Evolutionary conservation across 495 filamentous ascomycete genomes (phyloP).

Genomic region (Cetradonia linearis): DNA sequence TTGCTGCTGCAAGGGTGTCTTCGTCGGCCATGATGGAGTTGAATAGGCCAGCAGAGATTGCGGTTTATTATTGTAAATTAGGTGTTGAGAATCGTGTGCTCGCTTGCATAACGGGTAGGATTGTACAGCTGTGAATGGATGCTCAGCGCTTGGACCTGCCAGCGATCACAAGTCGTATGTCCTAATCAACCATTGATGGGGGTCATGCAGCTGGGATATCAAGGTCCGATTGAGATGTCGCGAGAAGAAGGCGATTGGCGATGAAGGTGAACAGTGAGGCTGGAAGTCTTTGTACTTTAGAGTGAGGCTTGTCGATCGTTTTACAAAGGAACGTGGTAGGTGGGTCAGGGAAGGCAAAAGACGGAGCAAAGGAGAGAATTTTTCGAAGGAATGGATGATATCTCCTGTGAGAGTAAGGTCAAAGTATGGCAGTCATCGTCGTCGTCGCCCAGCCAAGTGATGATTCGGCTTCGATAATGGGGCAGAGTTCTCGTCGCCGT

Average conservation of each 20-base stretch:
- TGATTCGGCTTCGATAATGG: not conserved
- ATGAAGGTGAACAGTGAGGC: not conserved
- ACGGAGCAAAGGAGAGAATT: slow-evolving; percentile 3
- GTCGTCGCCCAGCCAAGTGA: not conserved
- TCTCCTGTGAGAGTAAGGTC: not conserved
- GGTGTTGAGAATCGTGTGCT: not conserved
- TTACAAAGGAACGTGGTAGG: slow-evolving; percentile 13
- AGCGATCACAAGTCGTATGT: slow-evolving; percentile 12
- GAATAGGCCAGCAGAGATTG: not conserved
- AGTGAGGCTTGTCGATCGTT: slow-evolving; percentile 8
- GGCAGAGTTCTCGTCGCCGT: not conserved
- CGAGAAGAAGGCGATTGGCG: not conserved
- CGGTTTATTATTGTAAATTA: not conserved
- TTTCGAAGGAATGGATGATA: not conserved
- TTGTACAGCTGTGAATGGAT: not conserved
- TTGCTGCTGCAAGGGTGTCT: slow-evolving; percentile 51
- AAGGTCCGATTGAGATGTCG: not conserved
- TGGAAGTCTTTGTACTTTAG: not conserved
- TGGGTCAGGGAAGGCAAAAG: not conserved
- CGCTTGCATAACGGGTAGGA: slow-evolving; percentile 11
- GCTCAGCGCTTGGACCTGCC: slow-evolving; percentile 14
- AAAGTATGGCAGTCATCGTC: not conserved
- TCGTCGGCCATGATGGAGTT: slow-evolving; percentile 34
- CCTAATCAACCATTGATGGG: slow-evolving; percentile 1
- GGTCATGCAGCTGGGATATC: not conserved